A percentile compares a stretch with the other conserved stretches of the same genome.
These are phyloP conservation scores for Corymbia calophylla DNA, from an alignment of 441 rosid genomes.

Conservation along the genomic window DNA sequence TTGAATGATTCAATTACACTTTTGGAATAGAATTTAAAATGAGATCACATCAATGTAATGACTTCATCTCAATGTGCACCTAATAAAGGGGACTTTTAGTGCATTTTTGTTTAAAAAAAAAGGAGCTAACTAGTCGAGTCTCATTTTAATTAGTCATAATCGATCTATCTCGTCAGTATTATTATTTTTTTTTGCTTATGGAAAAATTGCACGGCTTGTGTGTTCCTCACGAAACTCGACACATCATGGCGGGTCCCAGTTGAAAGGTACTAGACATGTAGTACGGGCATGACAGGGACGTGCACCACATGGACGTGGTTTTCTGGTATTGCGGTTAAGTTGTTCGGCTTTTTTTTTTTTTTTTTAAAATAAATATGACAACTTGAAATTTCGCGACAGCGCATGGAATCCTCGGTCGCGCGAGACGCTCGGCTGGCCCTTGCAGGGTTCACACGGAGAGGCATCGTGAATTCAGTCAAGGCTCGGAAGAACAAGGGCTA, in stretches of 20 bases:
- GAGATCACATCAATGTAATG: accelerated
- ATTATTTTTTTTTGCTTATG: no score
- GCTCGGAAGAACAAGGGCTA: no score
- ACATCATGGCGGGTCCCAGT: not conserved
- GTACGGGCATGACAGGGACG: no score
- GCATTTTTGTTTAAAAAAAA: not conserved
- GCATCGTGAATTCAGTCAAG: not conserved
- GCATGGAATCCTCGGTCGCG: not conserved
- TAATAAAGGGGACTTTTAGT: not conserved
- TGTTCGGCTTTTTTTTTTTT: not conserved
- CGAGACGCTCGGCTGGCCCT: not conserved
- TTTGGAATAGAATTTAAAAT: not conserved
- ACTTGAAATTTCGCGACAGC: not conserved
- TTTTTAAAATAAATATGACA: not conserved
- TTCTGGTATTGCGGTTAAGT: no score
- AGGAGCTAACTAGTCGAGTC: not conserved
- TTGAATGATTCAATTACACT: accelerated
- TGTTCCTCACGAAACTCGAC: not conserved
- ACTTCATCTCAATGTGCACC: accelerated
- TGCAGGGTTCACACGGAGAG: not conserved
- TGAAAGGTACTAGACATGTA: not conserved
- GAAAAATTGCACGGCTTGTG: not conserved
- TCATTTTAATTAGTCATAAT: no score
- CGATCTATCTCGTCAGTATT: not conserved
- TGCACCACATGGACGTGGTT: no score